Evolutionary conservation across 2,329 filamentous ascomycete genomes (phyloP), one percentile per base, ranked within the genome.

Genomic region (Rhexocercosporidium sp.): DNA sequence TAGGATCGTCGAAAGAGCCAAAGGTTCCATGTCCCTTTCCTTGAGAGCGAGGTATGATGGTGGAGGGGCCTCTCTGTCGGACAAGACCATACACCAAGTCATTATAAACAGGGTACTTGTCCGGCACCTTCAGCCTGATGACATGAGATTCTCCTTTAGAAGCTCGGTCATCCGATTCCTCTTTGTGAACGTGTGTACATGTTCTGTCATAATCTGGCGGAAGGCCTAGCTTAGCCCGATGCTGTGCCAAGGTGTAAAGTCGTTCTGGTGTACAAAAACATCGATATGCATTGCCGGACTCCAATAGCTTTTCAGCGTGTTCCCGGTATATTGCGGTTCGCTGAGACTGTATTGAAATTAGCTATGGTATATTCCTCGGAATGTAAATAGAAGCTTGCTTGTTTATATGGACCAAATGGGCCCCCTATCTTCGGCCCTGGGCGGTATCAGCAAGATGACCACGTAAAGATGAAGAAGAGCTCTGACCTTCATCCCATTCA

Each of bases 191-290:
- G 46, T 86, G 84, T 37, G 87, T 85, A 77, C 96, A 99, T 62
- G 87, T 90, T 47, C 94, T 84, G 74, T 92, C 89, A 77, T 92
- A 92, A 64, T 88, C 85, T 65, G 83, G 86, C 70, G 81, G 82
- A 53, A 86, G 82, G 27, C 88, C 88, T 5, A 83, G 79, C 54
- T 86, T 82, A 73, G 89, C 88, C 68, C 87, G 86, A 69, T 87
- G 83, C 71, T 85, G 83, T 65, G 90, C 92, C 70, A 92, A 86
- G 8, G 83, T 80, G 66, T 92, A 86, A 3, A 97, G 84, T 34
- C 91, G 87, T 66, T 92, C 86, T 0, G 90, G 79, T 0, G 88
- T 88, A 80, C 96, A 99, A 82, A 99, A 99, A 79, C 96, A 99
- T 69, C 95, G 89, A 78, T 98, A 99, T 7, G 94, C 96, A 68